Conservation (phyloP, 164 flowering plant genomes). For the Cinnamomum micranthum region DNA sequence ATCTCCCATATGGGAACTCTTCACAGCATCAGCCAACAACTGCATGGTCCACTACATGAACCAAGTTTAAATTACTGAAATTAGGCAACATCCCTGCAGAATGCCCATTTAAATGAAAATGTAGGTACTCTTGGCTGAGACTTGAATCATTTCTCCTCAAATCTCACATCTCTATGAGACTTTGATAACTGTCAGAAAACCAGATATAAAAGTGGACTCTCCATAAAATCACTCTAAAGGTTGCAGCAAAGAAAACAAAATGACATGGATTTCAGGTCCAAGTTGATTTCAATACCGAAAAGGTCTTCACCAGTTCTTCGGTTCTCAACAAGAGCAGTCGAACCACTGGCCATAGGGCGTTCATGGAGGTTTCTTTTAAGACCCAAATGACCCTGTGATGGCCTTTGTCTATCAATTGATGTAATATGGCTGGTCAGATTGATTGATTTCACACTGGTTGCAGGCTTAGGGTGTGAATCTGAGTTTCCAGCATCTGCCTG, state of each 20-base stretch:
- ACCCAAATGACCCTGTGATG: slow-evolving; percentile 15
- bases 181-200: no score
- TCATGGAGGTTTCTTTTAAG: slow-evolving; percentile 9
- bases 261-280: neutral
- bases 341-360: slow-evolving; percentile 8
- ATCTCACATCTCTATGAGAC: no score
- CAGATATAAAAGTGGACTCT: no score
- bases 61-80: no score
- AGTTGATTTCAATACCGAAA: slow-evolving; percentile 26
- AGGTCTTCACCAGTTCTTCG: slow-evolving; percentile 15
- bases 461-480: slow-evolving; percentile 4
- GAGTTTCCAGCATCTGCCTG: slow-evolving; percentile 22
- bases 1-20: no score
- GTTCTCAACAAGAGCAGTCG: slow-evolving; percentile 4
- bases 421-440: slow-evolving; percentile 2
- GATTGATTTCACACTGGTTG: slow-evolving; percentile 15
- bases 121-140: no score
- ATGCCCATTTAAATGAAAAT: no score
- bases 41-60: no score
- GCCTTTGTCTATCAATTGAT: slow-evolving; percentile 16
- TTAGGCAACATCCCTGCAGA: no score
- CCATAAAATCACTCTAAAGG: neutral
- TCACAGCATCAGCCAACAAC: no score
- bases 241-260: neutral
- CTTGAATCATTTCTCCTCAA: no score